Conservation (phyloP, 352 stramenopile species). For the Pythium myriotylum region DNA sequence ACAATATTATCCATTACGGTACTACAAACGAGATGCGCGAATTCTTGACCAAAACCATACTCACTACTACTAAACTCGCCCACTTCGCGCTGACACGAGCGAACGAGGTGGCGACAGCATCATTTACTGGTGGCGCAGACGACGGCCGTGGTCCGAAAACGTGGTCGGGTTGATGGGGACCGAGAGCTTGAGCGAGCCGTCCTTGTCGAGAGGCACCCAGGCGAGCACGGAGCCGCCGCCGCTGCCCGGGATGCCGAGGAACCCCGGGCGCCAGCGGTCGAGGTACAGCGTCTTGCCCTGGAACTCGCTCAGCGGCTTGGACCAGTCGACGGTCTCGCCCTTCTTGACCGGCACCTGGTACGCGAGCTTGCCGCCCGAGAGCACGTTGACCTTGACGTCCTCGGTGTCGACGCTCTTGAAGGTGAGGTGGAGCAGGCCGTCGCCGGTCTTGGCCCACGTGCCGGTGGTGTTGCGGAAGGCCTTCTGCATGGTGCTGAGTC, state of each 20-base stretch:
- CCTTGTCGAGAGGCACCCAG: conserved; percentile 46
- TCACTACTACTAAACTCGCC: too few species aligned
- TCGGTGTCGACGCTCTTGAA: conserved; percentile 51
- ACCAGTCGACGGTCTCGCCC: conserved; percentile 40
- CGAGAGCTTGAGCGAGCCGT: conserved; percentile 15
- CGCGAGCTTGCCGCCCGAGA: conserved; percentile 46
- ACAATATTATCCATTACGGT: too few species aligned
- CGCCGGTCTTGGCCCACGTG: conserved; percentile 39
- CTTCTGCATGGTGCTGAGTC: conserved; percentile 39
- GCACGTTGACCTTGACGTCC: conserved; percentile 53
- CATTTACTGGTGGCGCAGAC: too few species aligned
- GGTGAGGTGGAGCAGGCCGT: conserved; percentile 41
- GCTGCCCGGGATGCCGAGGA: conserved; percentile 55
- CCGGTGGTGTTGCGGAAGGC: conserved; percentile 46
- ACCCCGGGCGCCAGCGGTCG: conserved; percentile 62
- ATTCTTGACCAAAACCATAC: too few species aligned
- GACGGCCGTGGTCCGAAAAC: conserved; percentile 15
- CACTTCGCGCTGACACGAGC: too few species aligned
- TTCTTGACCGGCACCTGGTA: conserved; percentile 42
- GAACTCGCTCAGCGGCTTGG: conserved; percentile 34
- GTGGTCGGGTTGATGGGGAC: conserved; percentile 25
- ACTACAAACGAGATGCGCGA: too few species aligned
- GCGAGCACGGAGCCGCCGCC: conserved; percentile 62
- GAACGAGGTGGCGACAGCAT: too few species aligned
- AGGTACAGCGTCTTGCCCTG: conserved; percentile 68